These are phyloP conservation scores for Eucalyptus regnans DNA, from an alignment of 345 rosid genomes.

Conservation along the genomic window DNA sequence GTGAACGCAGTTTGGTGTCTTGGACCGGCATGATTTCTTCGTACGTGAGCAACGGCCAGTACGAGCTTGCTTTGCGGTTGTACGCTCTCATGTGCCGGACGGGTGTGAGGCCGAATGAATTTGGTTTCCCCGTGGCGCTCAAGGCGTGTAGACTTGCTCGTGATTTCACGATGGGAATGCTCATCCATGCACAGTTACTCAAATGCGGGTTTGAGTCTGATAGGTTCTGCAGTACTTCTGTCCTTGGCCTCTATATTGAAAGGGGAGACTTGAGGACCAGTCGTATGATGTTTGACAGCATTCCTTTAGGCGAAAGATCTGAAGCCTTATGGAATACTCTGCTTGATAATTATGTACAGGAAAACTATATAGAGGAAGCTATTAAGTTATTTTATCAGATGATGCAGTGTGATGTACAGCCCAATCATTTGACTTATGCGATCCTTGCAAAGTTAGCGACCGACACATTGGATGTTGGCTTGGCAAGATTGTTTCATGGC, in stretches of 20 bases:
- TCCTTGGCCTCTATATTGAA: constrained; percentile 1
- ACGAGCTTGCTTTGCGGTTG: neutral
- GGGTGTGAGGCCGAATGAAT: neutral
- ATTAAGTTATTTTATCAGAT: neutral
- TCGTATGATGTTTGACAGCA: neutral
- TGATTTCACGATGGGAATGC: neutral
- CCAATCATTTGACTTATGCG: neutral
- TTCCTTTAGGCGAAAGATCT: neutral
- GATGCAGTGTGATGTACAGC: neutral
- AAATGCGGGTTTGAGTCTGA: neutral
- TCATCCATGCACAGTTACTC: neutral
- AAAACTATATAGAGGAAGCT: neutral
- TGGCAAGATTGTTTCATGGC: neutral
- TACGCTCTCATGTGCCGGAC: neutral
- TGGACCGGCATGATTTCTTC: neutral
- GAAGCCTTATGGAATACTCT: neutral
- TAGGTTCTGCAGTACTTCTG: neutral
- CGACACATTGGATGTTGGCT: neutral
- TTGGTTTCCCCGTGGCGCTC: neutral
- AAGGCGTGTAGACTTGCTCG: neutral
- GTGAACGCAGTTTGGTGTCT: neutral
- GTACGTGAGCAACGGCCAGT: neutral
- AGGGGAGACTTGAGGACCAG: neutral
- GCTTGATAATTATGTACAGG: neutral
- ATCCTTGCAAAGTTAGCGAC: neutral